Conservation (phyloP, 2,329 filamentous ascomycete genomes). For the Aspergillus floridensis region DNA sequence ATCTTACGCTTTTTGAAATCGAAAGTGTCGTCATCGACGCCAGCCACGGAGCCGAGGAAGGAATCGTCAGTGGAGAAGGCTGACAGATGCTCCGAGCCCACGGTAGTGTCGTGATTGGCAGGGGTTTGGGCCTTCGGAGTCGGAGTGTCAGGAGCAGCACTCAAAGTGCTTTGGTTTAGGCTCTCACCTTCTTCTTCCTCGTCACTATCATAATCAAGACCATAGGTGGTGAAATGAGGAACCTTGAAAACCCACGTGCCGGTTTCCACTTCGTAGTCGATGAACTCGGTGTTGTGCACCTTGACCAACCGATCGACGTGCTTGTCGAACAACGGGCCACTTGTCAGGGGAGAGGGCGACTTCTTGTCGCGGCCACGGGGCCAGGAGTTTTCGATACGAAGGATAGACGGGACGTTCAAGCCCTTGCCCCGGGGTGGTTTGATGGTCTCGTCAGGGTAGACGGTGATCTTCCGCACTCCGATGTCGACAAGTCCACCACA, state of each 20-base stretch:
- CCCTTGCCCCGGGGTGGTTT: slow-evolving; percentile 86
- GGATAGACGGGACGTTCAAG: slow-evolving; percentile 84
- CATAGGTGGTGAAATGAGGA: slow-evolving; percentile 96
- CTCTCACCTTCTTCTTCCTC: slow-evolving; percentile 58
- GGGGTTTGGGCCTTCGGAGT: slow-evolving; percentile 40
- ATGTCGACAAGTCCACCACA: slow-evolving; percentile 74
- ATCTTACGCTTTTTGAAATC: slow-evolving; percentile 54
- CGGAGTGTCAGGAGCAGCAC: slow-evolving; percentile 51
- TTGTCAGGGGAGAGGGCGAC: slow-evolving; percentile 56
- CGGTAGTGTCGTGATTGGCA: slow-evolving; percentile 27
- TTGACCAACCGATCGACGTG: slow-evolving; percentile 76
- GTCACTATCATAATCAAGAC: slow-evolving; percentile 76
- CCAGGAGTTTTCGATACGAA: slow-evolving; percentile 90
- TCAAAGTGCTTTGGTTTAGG: slow-evolving; percentile 52
- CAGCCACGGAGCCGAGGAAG: slow-evolving; percentile 38
- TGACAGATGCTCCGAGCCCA: slow-evolving; percentile 38
- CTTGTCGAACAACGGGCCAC: slow-evolving; percentile 68
- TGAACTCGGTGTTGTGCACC: slow-evolving; percentile 76
- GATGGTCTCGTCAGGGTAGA: slow-evolving; percentile 71
- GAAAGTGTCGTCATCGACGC: slow-evolving; percentile 56
- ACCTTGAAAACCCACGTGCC: slow-evolving; percentile 91
- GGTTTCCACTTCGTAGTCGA: slow-evolving; percentile 72
- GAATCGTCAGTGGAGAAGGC: slow-evolving; percentile 43
- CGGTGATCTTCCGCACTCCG: slow-evolving; percentile 75
- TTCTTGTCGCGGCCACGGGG: slow-evolving; percentile 67